Base-by-base conservation (phyloP, 2,329 filamentous ascomycete species). In the Colletotrichum sp. region DNA sequence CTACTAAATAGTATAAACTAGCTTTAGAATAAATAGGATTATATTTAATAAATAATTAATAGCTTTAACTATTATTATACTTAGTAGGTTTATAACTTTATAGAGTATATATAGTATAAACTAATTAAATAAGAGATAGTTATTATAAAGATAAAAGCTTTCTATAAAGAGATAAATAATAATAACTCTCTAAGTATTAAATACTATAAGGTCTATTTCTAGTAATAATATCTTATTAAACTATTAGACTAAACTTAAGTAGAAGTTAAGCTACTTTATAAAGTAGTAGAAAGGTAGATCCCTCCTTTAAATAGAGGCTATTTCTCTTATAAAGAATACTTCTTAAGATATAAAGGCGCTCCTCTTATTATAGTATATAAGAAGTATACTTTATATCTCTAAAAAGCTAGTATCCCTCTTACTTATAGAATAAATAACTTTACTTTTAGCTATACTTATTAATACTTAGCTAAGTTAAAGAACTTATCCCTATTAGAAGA, bases 391-490 rank as follows among this genome's bases (percentile, higher is more conserved):
- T n/a, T 55, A 7, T 55, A n/a, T 55, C 18, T 55, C 4, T 55
- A 55, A 0, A n/a, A 55, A n/a, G 12, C 18, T n/a, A 55, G 1
- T n/a, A n/a, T 55, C 5, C 8, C 0, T 4, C 1, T 1, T n/a
- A 22, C 4, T n/a, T 55, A 55, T 55, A n/a, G 22, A 55, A 12
- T 55, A 2, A 55, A 55, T 55, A 22, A 55, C 6, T 24, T 55
- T 3, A 6, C 12, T 5, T 3, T 55, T n/a, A 24, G n/a, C 0
- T 55, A 55, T 55, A 55, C 1, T 5, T 55, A 55, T 24, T 55
- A 55, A 2, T 55, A 55, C 4, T 4, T 55, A n/a, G 12, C 5
- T 55, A 55, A 55, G 5, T 24, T 55, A 24, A 55, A 55, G 3
- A 24, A 55, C 22, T 1, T 55, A 9, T 55, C 1, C 2, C 2